Base-by-base conservation (phyloP, 2,329 filamentous ascomycete genomes). In the Scortechinia acanthostroma region DNA sequence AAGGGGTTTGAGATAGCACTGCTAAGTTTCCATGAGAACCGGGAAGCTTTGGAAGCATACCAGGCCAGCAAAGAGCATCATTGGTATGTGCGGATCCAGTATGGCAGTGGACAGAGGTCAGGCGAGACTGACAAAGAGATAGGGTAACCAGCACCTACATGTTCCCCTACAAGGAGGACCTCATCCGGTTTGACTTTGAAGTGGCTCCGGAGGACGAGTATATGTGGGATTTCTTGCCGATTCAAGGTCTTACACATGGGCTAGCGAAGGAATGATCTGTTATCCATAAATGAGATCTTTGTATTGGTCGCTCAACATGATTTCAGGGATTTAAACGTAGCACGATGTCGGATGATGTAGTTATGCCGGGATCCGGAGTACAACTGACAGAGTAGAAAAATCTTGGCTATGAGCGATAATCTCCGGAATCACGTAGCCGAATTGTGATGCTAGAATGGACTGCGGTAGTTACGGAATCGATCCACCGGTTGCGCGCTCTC, bases 111-210 rank as follows among this genome's bases (percentile, higher is more conserved):
- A 30, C 16, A 6, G 4, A 25, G 30, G 13, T 13, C 13, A 46
- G 5, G 20, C 46, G 21, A 48, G 21, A 21, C 33, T 15, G 2
- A 19, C n/a, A n/a, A n/a, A n/a, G n/a, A 3, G 3, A 2, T 33
- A 77, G 74, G 43, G 71, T 77, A 0, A 77, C 73, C 0, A 68
- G 62, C 22, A 66, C 62, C 3, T 71, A 70, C 43, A 56, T 78
- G 4, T 74, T 69, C 56, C 74, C 74, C 0, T 77, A 64, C 50
- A 70, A 68, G 16, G 73, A 77, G 43, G 72, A 77, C 46, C 55
- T 77, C 1, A 63, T 64, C 15, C 60, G 74, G 16, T 77, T 76
- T 51, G 74, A 77, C 50, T 77, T 77, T 49, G 73, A 77, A 45
- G 67, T 74, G 19, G 63, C 65, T 2, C 48, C 55, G 6, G 62